Evolutionary conservation across 2,329 filamentous ascomycete genomes (phyloP), one percentile per base, ranked within the genome.

Genomic region (Trichoderma guizhouense): DNA sequence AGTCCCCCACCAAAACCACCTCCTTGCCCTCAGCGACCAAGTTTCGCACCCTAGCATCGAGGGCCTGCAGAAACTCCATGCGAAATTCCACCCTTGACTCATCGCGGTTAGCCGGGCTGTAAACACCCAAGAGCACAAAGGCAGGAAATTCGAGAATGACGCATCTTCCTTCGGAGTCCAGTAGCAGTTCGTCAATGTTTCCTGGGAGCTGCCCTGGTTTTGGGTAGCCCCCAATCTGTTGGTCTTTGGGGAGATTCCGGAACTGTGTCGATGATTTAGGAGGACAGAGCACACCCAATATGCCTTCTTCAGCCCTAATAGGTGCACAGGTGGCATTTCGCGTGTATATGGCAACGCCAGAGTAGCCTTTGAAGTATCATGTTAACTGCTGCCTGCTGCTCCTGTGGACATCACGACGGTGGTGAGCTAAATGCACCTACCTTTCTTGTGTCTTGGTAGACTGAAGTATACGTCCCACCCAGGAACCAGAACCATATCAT

Each of bases 391-490:
- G 26, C 3, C 24, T 18, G 26, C 6, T n/a, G 21, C 34, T 30
- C 8, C 36, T 53, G 7, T 14, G 39, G 21, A 53, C 14, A 8
- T 3, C 5, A 12, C 11, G n/a, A 43, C 18, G 24, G 30, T 8
- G 21, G 26, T 53, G 21, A 30, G n/a, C 62, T 74, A 32, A 83
- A 14, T 57, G 18, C 5, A 60, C 18, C 9, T 21, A 92, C 94
- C 95, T 85, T 98, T 98, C 81, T 98, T 98, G 79, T 97, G 88
- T 79, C 91, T 94, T 0, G 96, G 96, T 28, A 99, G 85, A 79
- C 94, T 98, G 82, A 98, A 98, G 82, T 92, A 97, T 75, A 95
- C 95, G 79, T 99, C 96, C 95, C 95, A 99, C 14, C 96, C 96
- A 0, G 93, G 90, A 0, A 98, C 90, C 39, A 98, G 85, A 11